Percentiles rank a stretch among this genome's conserved stretches.
Conservation (phyloP, 2,329 filamentous ascomycete species). For the Calonectria ilicicola region DNA sequence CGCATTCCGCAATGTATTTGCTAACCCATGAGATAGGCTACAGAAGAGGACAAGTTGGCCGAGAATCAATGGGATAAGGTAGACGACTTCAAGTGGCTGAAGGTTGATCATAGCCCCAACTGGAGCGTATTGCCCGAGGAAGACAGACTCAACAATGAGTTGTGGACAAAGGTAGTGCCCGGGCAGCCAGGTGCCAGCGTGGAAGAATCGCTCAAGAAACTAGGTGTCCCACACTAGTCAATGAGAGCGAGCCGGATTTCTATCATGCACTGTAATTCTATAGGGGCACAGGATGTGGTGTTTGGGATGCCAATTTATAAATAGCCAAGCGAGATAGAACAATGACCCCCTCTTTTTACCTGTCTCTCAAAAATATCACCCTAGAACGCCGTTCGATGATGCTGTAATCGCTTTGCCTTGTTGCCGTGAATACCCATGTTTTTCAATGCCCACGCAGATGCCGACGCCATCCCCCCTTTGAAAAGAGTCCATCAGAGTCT, state of each 20-base stretch:
- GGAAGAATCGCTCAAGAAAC: conserved; percentile 72
- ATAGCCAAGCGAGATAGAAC: conserved; percentile 29
- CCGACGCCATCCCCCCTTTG: conserved; percentile 11
- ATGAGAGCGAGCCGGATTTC: not conserved
- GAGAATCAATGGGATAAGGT: conserved; percentile 88
- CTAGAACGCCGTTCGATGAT: conserved; percentile 31
- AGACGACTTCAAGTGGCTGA: conserved; percentile 98
- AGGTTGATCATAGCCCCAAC: conserved; percentile 86
- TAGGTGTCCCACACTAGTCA: conserved; percentile 53
- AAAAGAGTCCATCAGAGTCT: not conserved
- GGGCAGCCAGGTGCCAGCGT: conserved; percentile 72
- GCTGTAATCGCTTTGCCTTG: conserved; percentile 1
- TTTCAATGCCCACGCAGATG: not conserved
- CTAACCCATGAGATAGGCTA: conserved; percentile 35
- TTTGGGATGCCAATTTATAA: conserved; percentile 21
- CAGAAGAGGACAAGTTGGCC: conserved; percentile 44
- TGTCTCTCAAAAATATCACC: conserved; percentile 14
- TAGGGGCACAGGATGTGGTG: conserved; percentile 6
- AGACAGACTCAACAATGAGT: conserved; percentile 68
- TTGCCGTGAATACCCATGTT: not conserved
- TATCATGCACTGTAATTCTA: conserved; percentile 4
- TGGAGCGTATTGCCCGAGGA: conserved; percentile 78
- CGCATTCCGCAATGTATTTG: not conserved
- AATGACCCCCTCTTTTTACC: conserved; percentile 11
- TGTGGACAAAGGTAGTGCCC: conserved; percentile 78